Conservation (phyloP, 2,329 filamentous ascomycete genomes). For the Chalaropsis thielavioides region DNA sequence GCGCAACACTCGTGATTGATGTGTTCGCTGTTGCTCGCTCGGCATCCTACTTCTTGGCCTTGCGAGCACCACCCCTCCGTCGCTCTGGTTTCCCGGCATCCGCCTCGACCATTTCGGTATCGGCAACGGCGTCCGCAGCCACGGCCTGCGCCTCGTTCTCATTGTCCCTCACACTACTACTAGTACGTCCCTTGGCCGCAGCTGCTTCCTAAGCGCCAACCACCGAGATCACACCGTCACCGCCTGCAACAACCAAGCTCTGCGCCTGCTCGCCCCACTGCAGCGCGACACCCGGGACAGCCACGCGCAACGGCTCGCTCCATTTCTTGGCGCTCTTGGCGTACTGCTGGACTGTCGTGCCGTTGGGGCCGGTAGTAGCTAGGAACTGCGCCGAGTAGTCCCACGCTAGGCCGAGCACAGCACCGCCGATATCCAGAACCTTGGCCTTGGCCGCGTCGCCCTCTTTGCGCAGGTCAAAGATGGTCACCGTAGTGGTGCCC, state of each 20-base stretch:
- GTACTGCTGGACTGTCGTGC: constrained; percentile 80
- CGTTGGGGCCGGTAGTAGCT: constrained; percentile 63
- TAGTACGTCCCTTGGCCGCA: background rate
- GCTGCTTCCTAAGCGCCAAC: constrained; percentile 32
- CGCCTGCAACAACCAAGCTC: constrained; percentile 59
- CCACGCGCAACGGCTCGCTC: constrained; percentile 71
- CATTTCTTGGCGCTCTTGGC: constrained; percentile 75
- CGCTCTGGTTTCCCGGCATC: background rate
- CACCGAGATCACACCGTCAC: constrained; percentile 60
- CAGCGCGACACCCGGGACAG: constrained; percentile 56
- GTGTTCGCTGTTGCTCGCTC: background rate
- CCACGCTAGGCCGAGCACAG: constrained; percentile 67
- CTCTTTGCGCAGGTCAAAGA: constrained; percentile 89
- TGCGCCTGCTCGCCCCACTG: constrained; percentile 65
- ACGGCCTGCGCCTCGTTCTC: background rate
- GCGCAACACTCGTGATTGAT: background rate
- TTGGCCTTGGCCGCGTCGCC: constrained; percentile 69
- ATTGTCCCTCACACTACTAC: background rate
- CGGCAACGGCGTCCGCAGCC: background rate
- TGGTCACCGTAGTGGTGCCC: constrained; percentile 61
- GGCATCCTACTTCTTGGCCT: background rate
- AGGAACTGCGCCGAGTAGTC: constrained; percentile 94
- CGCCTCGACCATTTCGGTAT: background rate
- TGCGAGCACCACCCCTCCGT: background rate
- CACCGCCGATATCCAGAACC: constrained; percentile 68